Evolutionary conservation across 164 flowering plant genomes (phyloP), one percentile per base, ranked within the genome.

Genomic region (Umbellularia californica): DNA sequence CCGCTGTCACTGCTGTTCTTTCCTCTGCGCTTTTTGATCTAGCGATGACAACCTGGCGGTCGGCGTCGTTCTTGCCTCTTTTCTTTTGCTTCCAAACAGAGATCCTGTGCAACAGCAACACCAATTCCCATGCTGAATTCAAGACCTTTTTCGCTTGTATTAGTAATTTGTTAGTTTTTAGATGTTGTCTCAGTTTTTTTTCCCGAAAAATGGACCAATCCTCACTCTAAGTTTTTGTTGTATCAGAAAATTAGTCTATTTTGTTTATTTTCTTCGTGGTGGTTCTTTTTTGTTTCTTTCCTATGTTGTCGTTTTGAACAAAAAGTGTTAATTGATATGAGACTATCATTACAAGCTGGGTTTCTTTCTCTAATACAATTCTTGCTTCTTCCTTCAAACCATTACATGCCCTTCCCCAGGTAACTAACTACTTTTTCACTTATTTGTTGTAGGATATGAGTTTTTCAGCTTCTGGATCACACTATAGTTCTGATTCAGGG

Each of bases 361-460:
- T 52, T 3, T 52, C 58, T 13, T 17, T 52, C 17, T 52, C 58
- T 52, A 52, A 13, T 52, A 52, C 17, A 52, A 14, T 13, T 52
- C 14, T 14, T 13, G 58, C 17, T 68, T 72, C 51, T 65, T 72
- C 23, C 22, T 13, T 70, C 7, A 22, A 58, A 47, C 24, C 58
- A 35, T 20, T 25, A 9, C 30, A 19, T 3, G 13, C 5, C 62
- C 0, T 74, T 55, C 66, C 13, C 33, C 60, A 20, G 68, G 22
- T 68, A 68, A 66, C 63, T 66, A 27, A 65, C 28, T 7, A 64
- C 35, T 28, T 65, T 65, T 41, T 73, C 35, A 66, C 68, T 65
- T 13, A 70, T 66, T 73, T 68, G 50, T 19, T 84, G 73, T 81
- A 94, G 98, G 90, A 81, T 71, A 77, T 84, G 75, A 87, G 90